Percentiles rank a stretch among this genome's conserved stretches.
Evolutionary conservation across 1,139 yeast species (phyloP).

Genomic region (Hemisphaericaspora lyxosophila): DNA sequence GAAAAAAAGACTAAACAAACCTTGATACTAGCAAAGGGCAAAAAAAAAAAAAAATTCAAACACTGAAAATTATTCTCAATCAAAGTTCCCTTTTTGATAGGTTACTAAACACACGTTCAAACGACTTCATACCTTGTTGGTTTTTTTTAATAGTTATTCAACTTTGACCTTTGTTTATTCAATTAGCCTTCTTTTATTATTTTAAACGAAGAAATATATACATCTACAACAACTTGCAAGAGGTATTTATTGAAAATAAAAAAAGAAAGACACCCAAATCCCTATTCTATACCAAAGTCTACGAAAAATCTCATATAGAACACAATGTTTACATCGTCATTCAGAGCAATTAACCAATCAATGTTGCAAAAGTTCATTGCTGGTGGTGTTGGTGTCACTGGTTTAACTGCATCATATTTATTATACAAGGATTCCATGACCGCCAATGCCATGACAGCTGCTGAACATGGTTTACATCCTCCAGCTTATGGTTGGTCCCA

Average conservation of each 20-base stretch:
- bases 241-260: no score
- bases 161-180: not conserved
- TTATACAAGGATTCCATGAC: constrained; percentile 77
- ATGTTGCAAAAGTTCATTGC: constrained; percentile 56
- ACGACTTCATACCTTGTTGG: not conserved
- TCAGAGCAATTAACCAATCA: constrained; percentile 26
- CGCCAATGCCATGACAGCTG: constrained; percentile 97
- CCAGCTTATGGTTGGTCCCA: constrained; percentile 95
- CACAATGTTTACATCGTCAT: constrained; percentile 30
- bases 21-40: not conserved
- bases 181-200: not conserved
- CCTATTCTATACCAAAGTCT: not conserved
- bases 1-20: constrained; percentile 5
- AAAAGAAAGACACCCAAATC: no score
- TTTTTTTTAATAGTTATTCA: not conserved
- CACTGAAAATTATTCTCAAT: constrained; percentile 1
- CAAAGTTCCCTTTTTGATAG: not conserved
- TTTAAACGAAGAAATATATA: not conserved
- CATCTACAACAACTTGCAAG: not conserved
- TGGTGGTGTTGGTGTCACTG: constrained; percentile 67
- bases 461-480: constrained; percentile 98
- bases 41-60: constrained; percentile 1
- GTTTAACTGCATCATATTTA: constrained; percentile 70
- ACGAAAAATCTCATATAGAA: constrained; percentile 1
- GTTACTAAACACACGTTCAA: not conserved